Percentiles rank a stretch among this genome's conserved stretches.
Conservation (phyloP, 805 yeast genomes). For the Myxozyma vanderwaltii region DNA sequence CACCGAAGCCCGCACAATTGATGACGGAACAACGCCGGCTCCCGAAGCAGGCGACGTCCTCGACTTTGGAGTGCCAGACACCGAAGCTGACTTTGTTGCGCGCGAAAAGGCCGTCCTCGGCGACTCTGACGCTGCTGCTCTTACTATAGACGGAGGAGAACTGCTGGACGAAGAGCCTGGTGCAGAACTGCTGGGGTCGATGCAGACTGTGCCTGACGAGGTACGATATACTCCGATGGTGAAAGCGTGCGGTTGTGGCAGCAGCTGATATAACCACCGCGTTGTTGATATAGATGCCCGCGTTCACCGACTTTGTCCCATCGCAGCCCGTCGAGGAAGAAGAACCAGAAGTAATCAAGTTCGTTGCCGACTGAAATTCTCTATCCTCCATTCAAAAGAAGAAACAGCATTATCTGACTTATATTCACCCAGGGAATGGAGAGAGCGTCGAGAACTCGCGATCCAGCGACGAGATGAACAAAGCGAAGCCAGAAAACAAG, state of each 20-base stretch:
- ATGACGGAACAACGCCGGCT: conserved; percentile 42
- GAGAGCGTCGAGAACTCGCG: conserved; percentile 74
- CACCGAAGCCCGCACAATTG: conserved; percentile 36
- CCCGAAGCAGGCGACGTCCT: conserved; percentile 47
- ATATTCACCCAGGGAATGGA: conserved; percentile 62
- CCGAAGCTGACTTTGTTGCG: conserved; percentile 44
- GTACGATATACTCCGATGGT: background rate
- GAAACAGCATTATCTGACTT: background rate
- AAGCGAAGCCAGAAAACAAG: conserved; percentile 62
- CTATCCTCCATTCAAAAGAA: background rate
- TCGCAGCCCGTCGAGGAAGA: conserved; percentile 21
- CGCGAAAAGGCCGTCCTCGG: conserved; percentile 50
- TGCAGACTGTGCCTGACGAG: background rate
- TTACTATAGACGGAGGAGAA: conserved; percentile 33
- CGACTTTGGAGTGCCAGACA: conserved; percentile 36
- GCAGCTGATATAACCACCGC: too few relatives aligned
- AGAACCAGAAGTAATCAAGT: conserved; percentile 32
- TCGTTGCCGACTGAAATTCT: background rate
- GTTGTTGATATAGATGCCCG: background rate
- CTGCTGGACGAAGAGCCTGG: conserved; percentile 30
- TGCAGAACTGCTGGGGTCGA: background rate
- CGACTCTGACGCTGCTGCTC: conserved; percentile 46
- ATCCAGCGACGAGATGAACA: conserved; percentile 76
- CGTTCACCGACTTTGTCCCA: background rate
- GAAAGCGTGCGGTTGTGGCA: background rate